Conservation (phyloP, 495 filamentous ascomycete genomes). For the Penicillium cataractarum region DNA sequence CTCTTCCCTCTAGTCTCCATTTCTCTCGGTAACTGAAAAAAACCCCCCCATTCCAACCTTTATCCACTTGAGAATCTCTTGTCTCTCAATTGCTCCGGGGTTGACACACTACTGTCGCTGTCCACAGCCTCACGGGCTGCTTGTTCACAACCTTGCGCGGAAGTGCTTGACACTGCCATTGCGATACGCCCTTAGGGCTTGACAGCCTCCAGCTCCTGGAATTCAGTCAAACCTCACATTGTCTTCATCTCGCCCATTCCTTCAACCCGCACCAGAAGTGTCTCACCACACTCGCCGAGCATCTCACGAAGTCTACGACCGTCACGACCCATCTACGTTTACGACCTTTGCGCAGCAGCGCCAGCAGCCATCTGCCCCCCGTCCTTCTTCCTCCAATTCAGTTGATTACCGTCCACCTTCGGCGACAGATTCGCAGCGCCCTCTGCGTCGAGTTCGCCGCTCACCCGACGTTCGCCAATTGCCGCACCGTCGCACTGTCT, state of each 20-base stretch:
- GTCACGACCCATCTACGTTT: conserved; percentile 54
- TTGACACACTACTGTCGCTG: conserved; percentile 8
- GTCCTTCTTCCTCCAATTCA: conserved; percentile 36
- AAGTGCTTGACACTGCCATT: conserved; percentile 18
- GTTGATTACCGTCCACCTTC: conserved; percentile 52
- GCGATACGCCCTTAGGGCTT: conserved; percentile 21
- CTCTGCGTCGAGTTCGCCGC: conserved; percentile 53
- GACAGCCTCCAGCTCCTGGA: conserved; percentile 11
- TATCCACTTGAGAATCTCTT: not conserved
- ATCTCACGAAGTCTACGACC: conserved; percentile 64
- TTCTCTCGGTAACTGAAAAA: not conserved
- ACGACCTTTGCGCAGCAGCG: conserved; percentile 59
- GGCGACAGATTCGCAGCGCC: conserved; percentile 53
- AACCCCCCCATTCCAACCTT: not conserved
- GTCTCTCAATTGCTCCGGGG: conserved; percentile 11
- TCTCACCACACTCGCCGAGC: conserved; percentile 41
- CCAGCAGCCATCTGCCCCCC: conserved; percentile 56
- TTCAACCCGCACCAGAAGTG: conserved; percentile 42
- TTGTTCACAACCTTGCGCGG: not conserved
- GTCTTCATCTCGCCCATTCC: conserved; percentile 30
- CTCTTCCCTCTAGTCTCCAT: conserved; percentile 1
- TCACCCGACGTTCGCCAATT: conserved; percentile 35
- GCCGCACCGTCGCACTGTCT: conserved; percentile 41
- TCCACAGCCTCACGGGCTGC: conserved; percentile 11
- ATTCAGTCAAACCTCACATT: conserved; percentile 37